Conservation (phyloP, 2,329 filamentous ascomycete species). For the Rhynchosporium secalis region DNA sequence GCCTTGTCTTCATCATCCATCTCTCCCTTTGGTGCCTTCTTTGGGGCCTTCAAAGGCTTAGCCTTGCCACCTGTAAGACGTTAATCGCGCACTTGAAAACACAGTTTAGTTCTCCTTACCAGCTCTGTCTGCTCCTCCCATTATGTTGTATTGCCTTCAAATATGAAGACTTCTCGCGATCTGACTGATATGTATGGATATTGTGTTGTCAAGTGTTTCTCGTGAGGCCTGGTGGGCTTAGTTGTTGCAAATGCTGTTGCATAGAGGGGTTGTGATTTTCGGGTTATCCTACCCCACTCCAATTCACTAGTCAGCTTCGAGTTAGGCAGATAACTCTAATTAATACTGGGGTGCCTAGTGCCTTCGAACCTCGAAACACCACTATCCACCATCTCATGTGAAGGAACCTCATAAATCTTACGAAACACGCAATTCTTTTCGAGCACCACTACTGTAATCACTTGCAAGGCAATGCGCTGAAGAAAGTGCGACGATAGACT, state of each 20-base stretch:
- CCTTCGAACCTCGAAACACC: too few species aligned
- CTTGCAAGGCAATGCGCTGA: slow-evolving; percentile 36
- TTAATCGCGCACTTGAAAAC: slow-evolving; percentile 22
- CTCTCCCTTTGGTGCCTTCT: slow-evolving; percentile 75
- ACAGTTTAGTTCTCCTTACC: slow-evolving; percentile 45
- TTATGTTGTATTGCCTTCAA: slow-evolving; percentile 47
- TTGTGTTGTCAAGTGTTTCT: too few species aligned
- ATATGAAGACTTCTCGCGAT: not conserved
- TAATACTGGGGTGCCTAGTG: too few species aligned
- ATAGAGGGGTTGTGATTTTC: slow-evolving; percentile 26
- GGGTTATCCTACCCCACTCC: slow-evolving; percentile 15
- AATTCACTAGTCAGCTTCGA: not conserved
- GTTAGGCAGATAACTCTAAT: too few species aligned
- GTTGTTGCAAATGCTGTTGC: slow-evolving; percentile 8
- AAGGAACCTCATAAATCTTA: not conserved
- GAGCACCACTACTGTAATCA: not conserved
- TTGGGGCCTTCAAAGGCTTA: slow-evolving; percentile 84
- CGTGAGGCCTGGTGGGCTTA: not conserved
- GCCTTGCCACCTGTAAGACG: slow-evolving; percentile 68
- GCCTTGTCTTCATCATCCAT: slow-evolving; percentile 85
- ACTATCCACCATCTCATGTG: too few species aligned
- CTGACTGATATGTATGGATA: too few species aligned
- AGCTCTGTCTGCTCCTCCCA: slow-evolving; percentile 69
- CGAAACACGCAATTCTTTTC: not conserved
- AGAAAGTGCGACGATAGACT: slow-evolving; percentile 40